phyloP scores from a whole-genome alignment of 306 rosid species.

The Alnus glutinosa region DNA sequence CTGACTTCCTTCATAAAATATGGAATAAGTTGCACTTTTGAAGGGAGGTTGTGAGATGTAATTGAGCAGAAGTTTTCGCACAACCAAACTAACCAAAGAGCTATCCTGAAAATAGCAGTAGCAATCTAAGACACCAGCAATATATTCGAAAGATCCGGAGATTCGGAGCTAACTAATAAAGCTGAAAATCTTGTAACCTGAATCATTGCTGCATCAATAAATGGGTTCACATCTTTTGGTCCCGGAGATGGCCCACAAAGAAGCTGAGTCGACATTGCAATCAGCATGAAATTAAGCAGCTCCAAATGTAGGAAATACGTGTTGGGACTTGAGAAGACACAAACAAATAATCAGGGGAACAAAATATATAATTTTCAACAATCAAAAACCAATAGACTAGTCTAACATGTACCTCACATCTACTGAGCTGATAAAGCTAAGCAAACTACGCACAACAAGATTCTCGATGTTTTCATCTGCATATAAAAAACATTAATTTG shows the following conservation, averaged over 20 bases:
- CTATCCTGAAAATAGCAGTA: constrained; percentile 68
- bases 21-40: constrained; percentile 61
- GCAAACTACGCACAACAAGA: constrained; percentile 68
- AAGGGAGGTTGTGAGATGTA: constrained; percentile 62
- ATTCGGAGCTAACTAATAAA: constrained; percentile 24
- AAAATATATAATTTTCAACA: constrained; percentile 25
- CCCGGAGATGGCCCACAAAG: constrained; percentile 95
- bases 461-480: constrained; percentile 76
- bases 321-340: constrained; percentile 43
- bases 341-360: constrained; percentile 41
- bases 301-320: constrained; percentile 81
- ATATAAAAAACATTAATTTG: constrained; percentile 26
- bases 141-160: constrained; percentile 18
- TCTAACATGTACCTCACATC: constrained; percentile 75
- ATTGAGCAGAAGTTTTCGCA: constrained; percentile 67
- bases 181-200: constrained; percentile 62
- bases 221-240: constrained; percentile 79
- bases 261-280: constrained; percentile 97
- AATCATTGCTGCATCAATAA: constrained; percentile 88
- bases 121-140: constrained; percentile 25
- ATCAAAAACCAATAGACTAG: constrained; percentile 32
- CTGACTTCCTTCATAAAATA: constrained; percentile 75
- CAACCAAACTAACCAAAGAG: constrained; percentile 67
- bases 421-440: constrained; percentile 73
- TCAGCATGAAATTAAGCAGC: constrained; percentile 89